Percentiles rank a stretch among this genome's conserved stretches.
phyloP scores from a whole-genome alignment of 106 monocot genomes.

The Narthecium ossifragum region DNA sequence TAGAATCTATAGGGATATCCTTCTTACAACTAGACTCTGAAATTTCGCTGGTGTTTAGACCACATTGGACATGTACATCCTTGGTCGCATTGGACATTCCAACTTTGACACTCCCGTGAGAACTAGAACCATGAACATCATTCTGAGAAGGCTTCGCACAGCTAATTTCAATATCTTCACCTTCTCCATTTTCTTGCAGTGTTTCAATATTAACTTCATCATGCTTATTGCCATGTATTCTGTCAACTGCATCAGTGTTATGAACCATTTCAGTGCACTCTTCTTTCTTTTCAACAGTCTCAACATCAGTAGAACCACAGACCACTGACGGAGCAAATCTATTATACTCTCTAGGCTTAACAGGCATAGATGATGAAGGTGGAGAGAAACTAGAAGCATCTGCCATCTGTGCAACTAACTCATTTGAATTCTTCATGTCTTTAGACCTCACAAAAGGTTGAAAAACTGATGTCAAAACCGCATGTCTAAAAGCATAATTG shows the following conservation, averaged over 20 bases:
- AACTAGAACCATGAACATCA: conserved; percentile 14
- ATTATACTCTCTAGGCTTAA: conserved; percentile 8
- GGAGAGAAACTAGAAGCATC: conserved; percentile 17
- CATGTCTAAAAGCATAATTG: conserved; percentile 69
- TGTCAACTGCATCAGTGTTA: conserved; percentile 12
- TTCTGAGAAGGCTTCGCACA: conserved; percentile 13
- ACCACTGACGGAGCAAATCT: background rate
- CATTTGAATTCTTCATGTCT: conserved; percentile 32
- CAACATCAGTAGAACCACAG: conserved; percentile 10
- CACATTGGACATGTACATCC: conserved; percentile 11
- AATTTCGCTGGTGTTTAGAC: conserved; percentile 22
- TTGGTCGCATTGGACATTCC: conserved; percentile 18
- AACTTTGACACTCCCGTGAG: conserved; percentile 17
- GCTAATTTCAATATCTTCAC: conserved; percentile 23
- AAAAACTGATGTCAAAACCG: conserved; percentile 64
- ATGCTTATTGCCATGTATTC: conserved; percentile 20
- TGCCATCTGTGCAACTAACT: conserved; percentile 1
- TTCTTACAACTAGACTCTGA: conserved; percentile 33
- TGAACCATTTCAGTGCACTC: conserved; percentile 81
- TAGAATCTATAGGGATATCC: conserved; percentile 28
- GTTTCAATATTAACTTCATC: conserved; percentile 15
- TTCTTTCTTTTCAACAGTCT: conserved; percentile 69
- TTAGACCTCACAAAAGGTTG: conserved; percentile 76
- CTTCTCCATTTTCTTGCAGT: conserved; percentile 15
- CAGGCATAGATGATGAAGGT: conserved; percentile 11